A percentile compares a stretch with the other conserved stretches of the same genome.
Evolutionary conservation across 1,284 basidiomycete species (phyloP).

Genomic region (Malassezia obtusa): DNA sequence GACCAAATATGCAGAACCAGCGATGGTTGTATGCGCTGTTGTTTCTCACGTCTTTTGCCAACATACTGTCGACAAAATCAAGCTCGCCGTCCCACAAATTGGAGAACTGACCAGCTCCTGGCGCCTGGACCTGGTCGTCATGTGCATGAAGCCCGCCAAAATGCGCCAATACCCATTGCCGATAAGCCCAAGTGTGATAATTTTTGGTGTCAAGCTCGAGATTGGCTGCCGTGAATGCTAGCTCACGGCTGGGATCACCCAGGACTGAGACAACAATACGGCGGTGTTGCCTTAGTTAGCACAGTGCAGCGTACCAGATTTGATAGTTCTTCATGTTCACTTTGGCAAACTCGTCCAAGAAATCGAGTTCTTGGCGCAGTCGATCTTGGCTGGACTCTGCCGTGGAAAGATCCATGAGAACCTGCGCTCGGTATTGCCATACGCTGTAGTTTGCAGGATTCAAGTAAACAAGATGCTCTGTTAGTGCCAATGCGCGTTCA

Average conservation of each 20-base stretch:
- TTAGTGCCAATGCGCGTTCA: conserved; percentile 30
- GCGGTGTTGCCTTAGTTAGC: conserved; percentile 32
- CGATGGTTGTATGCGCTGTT: conserved; percentile 98
- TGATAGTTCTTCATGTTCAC: conserved; percentile 45
- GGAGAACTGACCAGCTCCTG: conserved; percentile 19
- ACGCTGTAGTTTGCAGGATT: conserved; percentile 38
- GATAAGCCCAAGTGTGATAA: conserved; percentile 46
- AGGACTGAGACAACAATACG: conserved; percentile 26
- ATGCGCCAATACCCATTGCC: conserved; percentile 39
- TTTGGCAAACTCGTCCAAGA: conserved; percentile 31
- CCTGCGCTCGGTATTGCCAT: conserved; percentile 37
- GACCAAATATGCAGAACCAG: conserved; percentile 71
- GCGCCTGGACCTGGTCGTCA: neutral
- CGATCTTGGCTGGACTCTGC: neutral
- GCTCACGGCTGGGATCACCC: conserved; percentile 26
- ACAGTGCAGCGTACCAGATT: conserved; percentile 27
- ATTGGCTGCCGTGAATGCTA: conserved; percentile 25
- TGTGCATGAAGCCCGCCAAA: conserved; percentile 27
- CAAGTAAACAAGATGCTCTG: conserved; percentile 28
- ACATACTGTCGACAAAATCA: conserved; percentile 64
- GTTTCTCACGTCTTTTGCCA: conserved; percentile 73
- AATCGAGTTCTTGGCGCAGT: conserved; percentile 25
- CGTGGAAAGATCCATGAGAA: conserved; percentile 22
- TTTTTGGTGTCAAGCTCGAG: conserved; percentile 36
- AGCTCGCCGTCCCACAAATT: conserved; percentile 68